Base-by-base conservation (phyloP, 2,329 filamentous ascomycete genomes). In the Huntiella moniliformis region DNA sequence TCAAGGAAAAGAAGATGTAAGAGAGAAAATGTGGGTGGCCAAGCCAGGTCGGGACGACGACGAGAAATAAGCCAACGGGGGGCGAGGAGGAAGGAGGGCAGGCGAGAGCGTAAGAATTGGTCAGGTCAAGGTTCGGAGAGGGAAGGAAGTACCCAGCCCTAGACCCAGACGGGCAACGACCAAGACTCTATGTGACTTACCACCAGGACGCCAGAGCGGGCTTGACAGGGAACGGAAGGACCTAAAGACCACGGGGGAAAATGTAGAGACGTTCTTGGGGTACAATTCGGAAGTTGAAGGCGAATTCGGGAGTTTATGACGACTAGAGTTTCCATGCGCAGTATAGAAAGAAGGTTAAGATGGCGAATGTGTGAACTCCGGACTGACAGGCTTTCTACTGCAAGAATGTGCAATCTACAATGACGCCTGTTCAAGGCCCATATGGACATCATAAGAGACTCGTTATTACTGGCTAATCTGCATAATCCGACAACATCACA, bases 61-160 rank as follows among this genome's bases (percentile, higher is more conserved):
- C 10, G 36, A 15, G 35, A 38, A 39, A 38, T 38, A 38, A 44
- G 39, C 18, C 15, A 28, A 40, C 41, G 38, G 40, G 42, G 39
- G 39, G 31, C 13, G 28, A 37, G 15, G 22, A 32, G 39, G 31
- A 17, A 28, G 17, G 41, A 41, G 18, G 39, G 39, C 22, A 41
- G 39, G 22, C 33, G 41, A 18, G 37, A 35, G 35, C 33, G 41
- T 34, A 17, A 35, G 35, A 31, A 31, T 41, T 41, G 39, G 39
- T 16, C 39, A 41, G 39, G 39, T 41, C 39, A 18, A 41, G 28
- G 39, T 41, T 41, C 39, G 39, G 39, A 41, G 39, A 15, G 15
- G 39, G 39, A 15, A 31, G 39, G 39, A 15, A 28, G n/a, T 28
- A 12, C 18, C 22, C 12, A 18, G 18, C 39, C 39, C 37, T n/a